Percentiles rank a stretch among this genome's conserved stretches.
These are phyloP conservation scores for Erythrophleum fordii DNA, from an alignment of 306 rosid species.

Conservation along the genomic window DNA sequence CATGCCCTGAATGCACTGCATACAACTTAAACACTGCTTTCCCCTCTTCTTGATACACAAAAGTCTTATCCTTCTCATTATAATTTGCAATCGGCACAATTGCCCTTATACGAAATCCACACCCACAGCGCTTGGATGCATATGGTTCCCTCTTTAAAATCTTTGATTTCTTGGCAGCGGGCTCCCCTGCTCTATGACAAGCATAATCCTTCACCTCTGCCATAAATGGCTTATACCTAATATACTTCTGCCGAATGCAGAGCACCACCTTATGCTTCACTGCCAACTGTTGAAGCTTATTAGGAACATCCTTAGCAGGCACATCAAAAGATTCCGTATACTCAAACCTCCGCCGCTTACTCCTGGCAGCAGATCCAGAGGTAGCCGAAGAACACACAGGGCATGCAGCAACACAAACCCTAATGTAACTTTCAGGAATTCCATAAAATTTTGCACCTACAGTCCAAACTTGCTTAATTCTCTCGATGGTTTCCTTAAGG, in stretches of 20 bases:
- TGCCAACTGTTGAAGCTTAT: conserved; percentile 82
- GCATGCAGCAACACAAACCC: conserved; percentile 89
- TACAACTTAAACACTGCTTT: conserved; percentile 85
- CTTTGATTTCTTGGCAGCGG: conserved; percentile 78
- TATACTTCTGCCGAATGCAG: conserved; percentile 96
- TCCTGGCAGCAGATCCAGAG: conserved; percentile 56
- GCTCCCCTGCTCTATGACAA: conserved; percentile 96
- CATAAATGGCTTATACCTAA: conserved; percentile 98
- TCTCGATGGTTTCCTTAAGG: conserved; percentile 82
- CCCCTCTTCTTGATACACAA: conserved; percentile 97
- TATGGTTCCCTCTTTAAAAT: conserved; percentile 94
- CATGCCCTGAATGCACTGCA: conserved; percentile 98
- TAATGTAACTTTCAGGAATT: conserved; percentile 89
- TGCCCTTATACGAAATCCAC: conserved; percentile 97
- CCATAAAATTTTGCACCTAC: conserved; percentile 98
- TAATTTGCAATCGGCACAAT: conserved; percentile 96
- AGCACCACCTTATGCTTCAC: conserved; percentile 94
- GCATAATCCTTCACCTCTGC: conserved; percentile 99
- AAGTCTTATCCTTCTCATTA: conserved; percentile 95
- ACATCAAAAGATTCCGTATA: conserved; percentile 90
- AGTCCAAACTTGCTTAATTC: conserved; percentile 94
- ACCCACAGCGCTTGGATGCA: conserved; percentile 94
- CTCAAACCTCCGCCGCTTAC: conserved; percentile 87
- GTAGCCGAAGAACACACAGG: conserved; percentile 64
- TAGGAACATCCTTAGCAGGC: conserved; percentile 91